Evolutionary conservation across 2,329 filamentous ascomycete species (phyloP), one percentile per base, ranked within the genome.

Genomic region (Calonectria pteridis): DNA sequence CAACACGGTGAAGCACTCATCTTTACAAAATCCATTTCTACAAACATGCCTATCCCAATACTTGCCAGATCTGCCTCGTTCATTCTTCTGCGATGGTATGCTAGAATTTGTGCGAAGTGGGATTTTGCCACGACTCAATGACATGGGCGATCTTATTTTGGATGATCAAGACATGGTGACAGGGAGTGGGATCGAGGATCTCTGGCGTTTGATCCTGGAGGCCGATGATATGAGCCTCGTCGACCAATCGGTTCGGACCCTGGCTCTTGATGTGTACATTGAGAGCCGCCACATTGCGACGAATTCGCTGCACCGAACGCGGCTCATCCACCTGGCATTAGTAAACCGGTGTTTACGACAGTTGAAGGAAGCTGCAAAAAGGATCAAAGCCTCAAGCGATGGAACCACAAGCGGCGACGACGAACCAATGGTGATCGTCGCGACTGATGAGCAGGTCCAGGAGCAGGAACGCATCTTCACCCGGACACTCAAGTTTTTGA

Each of bases 131-230:
- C 84, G 88, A 49, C 84, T 91, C 6, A 86, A 87, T 40, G 85
- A 88, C 40, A 77, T 80, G 7, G 80, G 82, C 29, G 86, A 86
- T 28, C 86, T 89, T 63, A 80, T 88, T 26, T 83, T 91, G 28
- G 88, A 90, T 69, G 88, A 90, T 58, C 85, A 88, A 10, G 85
- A 87, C n/a, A 84, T 87, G 14, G 81, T 91, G 33, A 86, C 89
- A 76, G 89, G 87, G 74, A 89, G 84, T 76, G 90, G 85, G 31
- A 87, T 90, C 53, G 94, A 97, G 77, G 90, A 95, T 71, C 86
- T 98, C n/a, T 98, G 96, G 96, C 91, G 92, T 29, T 91, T 98
- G 78, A 91, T 96, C 40, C 86, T 98, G 67, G 92, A 90, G 20
- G 92, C 94, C 2, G 91, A 92, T 6, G 87, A 90, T 46, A 86